Percentiles rank a stretch among this genome's conserved stretches.
Evolutionary conservation across 2,329 filamentous ascomycete species (phyloP).

Genomic region (Talaromyces marneffei): DNA sequence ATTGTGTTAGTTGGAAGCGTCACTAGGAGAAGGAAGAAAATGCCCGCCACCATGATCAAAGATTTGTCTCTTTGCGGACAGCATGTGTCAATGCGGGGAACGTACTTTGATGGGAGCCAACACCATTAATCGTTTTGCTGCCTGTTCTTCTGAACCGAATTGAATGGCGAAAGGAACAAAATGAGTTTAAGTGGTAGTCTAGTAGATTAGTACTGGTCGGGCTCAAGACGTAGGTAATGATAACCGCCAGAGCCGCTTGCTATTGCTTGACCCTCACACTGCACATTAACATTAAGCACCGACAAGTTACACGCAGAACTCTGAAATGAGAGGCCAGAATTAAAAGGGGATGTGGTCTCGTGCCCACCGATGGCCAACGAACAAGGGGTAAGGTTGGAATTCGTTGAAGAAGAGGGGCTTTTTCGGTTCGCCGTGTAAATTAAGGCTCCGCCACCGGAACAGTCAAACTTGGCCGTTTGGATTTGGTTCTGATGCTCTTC

Average conservation of each 20-base stretch:
- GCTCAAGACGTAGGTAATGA: not conserved
- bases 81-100: not conserved
- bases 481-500: not conserved
- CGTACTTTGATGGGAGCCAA: not conserved
- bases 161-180: not conserved
- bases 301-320: conserved; percentile 11
- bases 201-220: conserved; percentile 14
- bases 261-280: not conserved
- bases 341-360: conserved; percentile 28
- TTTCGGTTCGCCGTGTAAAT: not conserved
- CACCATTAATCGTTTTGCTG: not conserved
- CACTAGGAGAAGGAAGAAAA: not conserved
- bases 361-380: conserved; percentile 18
- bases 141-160: not conserved
- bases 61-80: not conserved
- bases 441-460: not conserved
- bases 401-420: not conserved
- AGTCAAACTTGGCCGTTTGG: not conserved
- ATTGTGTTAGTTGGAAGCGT: not conserved
- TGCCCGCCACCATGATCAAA: not conserved
- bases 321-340: conserved; percentile 9
- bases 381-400: not conserved
- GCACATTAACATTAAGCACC: not conserved
- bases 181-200: not conserved
- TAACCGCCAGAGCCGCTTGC: not conserved